phyloP scores from a whole-genome alignment of 192 early-diverging fungal genomes.

The Coemansia sp. region DNA sequence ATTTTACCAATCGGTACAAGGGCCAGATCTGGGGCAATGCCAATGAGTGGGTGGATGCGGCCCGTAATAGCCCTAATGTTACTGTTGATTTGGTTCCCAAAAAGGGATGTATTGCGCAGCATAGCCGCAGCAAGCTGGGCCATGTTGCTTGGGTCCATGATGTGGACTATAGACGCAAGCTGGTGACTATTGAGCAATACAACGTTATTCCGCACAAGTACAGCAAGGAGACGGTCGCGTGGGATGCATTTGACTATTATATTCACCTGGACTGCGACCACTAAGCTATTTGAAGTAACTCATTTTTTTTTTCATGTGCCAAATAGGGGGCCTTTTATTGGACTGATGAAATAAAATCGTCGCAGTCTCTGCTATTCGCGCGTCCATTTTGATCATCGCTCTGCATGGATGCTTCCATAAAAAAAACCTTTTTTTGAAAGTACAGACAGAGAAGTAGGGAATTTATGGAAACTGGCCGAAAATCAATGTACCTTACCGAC shows the following conservation, averaged over 20 bases:
- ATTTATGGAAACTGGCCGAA: too few species aligned
- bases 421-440: too few species aligned
- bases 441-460: too few species aligned
- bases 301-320: too few species aligned
- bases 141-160: conserved; percentile 44
- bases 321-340: too few species aligned
- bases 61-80: conserved; percentile 20
- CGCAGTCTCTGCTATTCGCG: too few species aligned
- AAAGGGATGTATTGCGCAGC: conserved; percentile 32
- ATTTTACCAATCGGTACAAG: conserved; percentile 42
- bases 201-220: conserved; percentile 31
- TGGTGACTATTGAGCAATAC: conserved; percentile 39
- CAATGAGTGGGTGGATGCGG: conserved; percentile 40
- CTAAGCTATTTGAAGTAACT: not conserved
- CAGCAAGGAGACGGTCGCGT: conserved; percentile 25
- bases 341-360: too few species aligned
- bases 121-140: conserved; percentile 17
- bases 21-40: conserved; percentile 44
- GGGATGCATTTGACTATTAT: conserved; percentile 33
- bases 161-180: conserved; percentile 12
- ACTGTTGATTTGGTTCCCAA: conserved; percentile 16
- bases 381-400: too few species aligned
- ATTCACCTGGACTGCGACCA: conserved; percentile 23
- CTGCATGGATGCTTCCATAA: too few species aligned
- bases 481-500: too few species aligned